Conservation (phyloP, 441 rosid genomes). For the Viola pubescens region DNA sequence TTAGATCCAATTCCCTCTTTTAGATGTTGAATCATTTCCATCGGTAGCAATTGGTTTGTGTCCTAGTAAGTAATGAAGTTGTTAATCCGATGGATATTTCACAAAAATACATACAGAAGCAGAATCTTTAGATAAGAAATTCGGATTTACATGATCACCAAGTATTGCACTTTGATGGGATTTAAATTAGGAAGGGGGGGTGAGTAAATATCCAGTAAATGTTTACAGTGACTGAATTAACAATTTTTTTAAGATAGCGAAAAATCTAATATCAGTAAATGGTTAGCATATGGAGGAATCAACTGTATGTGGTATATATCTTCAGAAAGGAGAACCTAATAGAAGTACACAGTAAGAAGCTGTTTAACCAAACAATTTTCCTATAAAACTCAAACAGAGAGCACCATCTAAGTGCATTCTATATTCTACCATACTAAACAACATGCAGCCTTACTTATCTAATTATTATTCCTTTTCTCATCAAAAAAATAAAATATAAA, state of each 20-base stretch:
- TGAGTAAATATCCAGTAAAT: not conserved
- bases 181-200: not conserved
- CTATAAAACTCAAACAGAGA: not conserved
- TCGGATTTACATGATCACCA: not conserved
- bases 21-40: conserved; percentile 85
- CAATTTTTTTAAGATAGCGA: not conserved
- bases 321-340: too few species aligned
- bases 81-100: conserved; percentile 5
- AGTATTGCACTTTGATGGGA: not conserved
- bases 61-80: conserved; percentile 38
- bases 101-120: conserved; percentile 5
- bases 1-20: conserved; percentile 59
- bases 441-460: not conserved
- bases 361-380: not conserved
- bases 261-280: not conserved
- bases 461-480: too few species aligned
- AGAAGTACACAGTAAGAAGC: too few species aligned
- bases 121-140: not conserved
- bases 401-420: not conserved
- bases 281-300: not conserved
- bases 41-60: conserved; percentile 48
- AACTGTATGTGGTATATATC: too few species aligned
- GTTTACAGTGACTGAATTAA: not conserved
- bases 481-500: too few species aligned
- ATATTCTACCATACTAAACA: not conserved